Conservation (phyloP, 1,139 yeast genomes). For the Yamadazyma taylorii region DNA sequence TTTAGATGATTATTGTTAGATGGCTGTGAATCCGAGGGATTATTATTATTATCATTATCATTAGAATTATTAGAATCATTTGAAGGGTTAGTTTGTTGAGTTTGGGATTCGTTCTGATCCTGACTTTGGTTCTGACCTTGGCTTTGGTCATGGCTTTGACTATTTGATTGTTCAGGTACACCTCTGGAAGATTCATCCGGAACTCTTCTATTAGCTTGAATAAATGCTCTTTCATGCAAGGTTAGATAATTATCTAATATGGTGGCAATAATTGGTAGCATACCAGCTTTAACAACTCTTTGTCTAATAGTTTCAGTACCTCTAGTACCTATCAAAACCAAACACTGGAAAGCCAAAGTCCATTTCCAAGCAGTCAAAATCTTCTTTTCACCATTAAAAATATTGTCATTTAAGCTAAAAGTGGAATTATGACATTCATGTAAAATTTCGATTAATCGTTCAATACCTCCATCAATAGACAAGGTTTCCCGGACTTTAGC, state of each 20-base stretch:
- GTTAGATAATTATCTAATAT: constrained; percentile 80
- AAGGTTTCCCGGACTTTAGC: constrained; percentile 89
- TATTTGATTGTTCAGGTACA: constrained; percentile 1
- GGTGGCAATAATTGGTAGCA: constrained; percentile 87
- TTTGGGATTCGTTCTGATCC: background rate
- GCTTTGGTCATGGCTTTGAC: too few relatives aligned
- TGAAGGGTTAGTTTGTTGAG: background rate
- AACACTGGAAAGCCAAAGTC: constrained; percentile 91
- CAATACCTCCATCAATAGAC: constrained; percentile 88
- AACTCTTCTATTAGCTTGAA: constrained; percentile 28
- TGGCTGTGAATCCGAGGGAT: too few relatives aligned
- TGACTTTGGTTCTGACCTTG: too few relatives aligned
- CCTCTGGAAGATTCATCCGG: constrained; percentile 15
- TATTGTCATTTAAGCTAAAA: constrained; percentile 31
- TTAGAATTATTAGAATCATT: constrained; percentile 5
- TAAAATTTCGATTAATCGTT: constrained; percentile 79
- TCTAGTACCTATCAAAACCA: constrained; percentile 87
- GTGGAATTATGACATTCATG: constrained; percentile 66
- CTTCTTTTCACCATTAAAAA: constrained; percentile 48
- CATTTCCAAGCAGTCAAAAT: constrained; percentile 89
- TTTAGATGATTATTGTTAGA: background rate
- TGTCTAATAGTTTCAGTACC: constrained; percentile 86
- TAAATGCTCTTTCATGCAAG: constrained; percentile 40
- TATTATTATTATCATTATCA: constrained; percentile 6
- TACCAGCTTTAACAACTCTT: constrained; percentile 88